A percentile compares a stretch with the other conserved stretches of the same genome.
Evolutionary conservation across 2,329 filamentous ascomycete species (phyloP).

Genomic region (Trichophyton rubrum): DNA sequence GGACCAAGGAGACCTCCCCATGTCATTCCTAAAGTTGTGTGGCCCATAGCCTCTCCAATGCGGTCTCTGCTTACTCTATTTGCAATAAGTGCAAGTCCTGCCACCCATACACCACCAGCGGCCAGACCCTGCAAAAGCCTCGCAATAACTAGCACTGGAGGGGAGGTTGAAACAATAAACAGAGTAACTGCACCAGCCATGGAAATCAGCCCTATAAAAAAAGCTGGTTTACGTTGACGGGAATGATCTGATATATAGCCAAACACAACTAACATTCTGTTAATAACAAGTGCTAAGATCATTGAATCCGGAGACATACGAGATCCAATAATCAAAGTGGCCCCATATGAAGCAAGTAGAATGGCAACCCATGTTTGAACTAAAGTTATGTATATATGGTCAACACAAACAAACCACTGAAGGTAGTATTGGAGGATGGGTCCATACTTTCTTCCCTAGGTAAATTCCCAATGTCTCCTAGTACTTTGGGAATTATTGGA

Average conservation of each 20-base stretch:
- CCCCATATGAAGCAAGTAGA: conserved; percentile 10
- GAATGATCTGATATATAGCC: conserved; percentile 40
- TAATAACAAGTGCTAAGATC: background rate
- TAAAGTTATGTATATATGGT: background rate
- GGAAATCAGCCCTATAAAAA: conserved; percentile 43
- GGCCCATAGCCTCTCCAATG: conserved; percentile 49
- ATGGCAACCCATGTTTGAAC: conserved; percentile 12
- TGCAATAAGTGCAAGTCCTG: conserved; percentile 45
- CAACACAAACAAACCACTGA: background rate
- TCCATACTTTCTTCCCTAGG: background rate
- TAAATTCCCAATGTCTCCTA: background rate
- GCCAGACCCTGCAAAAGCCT: conserved; percentile 46
- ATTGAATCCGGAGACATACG: conserved; percentile 2
- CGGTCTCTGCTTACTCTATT: conserved; percentile 48
- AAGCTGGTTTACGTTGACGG: conserved; percentile 42
- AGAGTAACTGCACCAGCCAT: conserved; percentile 43
- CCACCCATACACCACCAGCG: conserved; percentile 48
- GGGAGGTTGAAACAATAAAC: conserved; percentile 39
- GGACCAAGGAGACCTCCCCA: conserved; percentile 47
- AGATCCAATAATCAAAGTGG: conserved; percentile 7
- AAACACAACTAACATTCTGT: conserved; percentile 16
- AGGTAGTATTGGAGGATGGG: background rate
- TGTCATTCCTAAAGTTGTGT: conserved; percentile 39
- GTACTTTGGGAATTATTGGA: conserved; percentile 2
- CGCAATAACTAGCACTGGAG: conserved; percentile 39